Conservation (phyloP, 2,329 filamentous ascomycete species). For the Claviceps sp. region DNA sequence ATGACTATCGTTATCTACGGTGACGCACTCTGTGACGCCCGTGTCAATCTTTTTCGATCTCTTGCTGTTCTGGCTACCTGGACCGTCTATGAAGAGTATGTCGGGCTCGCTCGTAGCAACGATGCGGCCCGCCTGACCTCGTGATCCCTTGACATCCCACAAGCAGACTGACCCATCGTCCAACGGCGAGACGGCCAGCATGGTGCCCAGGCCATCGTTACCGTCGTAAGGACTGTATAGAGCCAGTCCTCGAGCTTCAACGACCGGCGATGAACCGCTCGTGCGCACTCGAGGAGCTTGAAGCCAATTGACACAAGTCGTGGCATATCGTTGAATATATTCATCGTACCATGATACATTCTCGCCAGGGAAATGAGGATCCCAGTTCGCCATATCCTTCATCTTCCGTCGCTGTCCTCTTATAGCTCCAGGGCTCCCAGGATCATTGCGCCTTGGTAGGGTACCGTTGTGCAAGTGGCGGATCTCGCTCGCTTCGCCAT, state of each 20-base stretch:
- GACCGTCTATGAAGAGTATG: slow-evolving; percentile 47
- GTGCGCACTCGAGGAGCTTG: slow-evolving; percentile 41
- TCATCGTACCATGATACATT: slow-evolving; percentile 75
- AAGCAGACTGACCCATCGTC: slow-evolving; percentile 81
- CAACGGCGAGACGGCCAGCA: slow-evolving; percentile 59
- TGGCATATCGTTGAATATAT: slow-evolving; percentile 70
- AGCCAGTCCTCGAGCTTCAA: slow-evolving; percentile 63
- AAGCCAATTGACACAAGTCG: slow-evolving; percentile 65
- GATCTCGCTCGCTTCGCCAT: neutral
- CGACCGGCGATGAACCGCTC: slow-evolving; percentile 28
- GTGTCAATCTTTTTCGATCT: slow-evolving; percentile 56
- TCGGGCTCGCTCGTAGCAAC: slow-evolving; percentile 52
- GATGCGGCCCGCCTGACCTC: slow-evolving; percentile 44
- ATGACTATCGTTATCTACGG: slow-evolving; percentile 53
- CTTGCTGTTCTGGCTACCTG: slow-evolving; percentile 28
- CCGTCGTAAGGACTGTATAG: slow-evolving; percentile 44
- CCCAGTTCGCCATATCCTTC: slow-evolving; percentile 66
- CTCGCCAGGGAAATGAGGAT: slow-evolving; percentile 61
- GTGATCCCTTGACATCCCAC: slow-evolving; percentile 59
- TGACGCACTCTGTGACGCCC: slow-evolving; percentile 68
- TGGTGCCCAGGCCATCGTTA: slow-evolving; percentile 27
- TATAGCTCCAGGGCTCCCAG: neutral
- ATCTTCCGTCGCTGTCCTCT: slow-evolving; percentile 8
- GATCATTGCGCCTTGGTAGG: neutral
- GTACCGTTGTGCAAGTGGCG: neutral